Evolutionary conservation across 2,329 filamentous ascomycete species (phyloP), one percentile per base, ranked within the genome.

Genomic region (Colletotrichum higginsianum): DNA sequence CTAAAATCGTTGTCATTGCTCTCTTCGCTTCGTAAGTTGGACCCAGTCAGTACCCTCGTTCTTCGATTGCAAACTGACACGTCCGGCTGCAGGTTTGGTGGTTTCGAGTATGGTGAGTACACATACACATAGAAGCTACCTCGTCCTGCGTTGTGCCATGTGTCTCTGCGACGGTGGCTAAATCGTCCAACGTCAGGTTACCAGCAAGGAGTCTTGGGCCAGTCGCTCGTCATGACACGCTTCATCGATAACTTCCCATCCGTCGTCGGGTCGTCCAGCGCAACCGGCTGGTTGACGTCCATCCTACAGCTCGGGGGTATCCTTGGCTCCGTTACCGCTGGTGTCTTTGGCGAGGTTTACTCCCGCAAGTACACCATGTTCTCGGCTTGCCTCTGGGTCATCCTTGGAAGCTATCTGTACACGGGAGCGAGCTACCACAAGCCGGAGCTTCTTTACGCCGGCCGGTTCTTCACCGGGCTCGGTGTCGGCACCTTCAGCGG

Each of bases 311-410:
- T 87, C 0, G 85, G 85, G 4, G 85, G 85, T 73, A 84, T 85
- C n/a, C 62, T 86, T 5, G 86, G 86, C 2, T 85, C 85, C 2
- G 76, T 88, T 2, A 79, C 82, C 0, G 81, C 85, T 2, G 86
- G 86, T 70, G 81, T 87, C 9, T 79, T 87, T 4, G 82, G 84
- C 55, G 86, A 87, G 67, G 78, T 87, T 23, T 84, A 87, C 66
- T 85, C 83, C 0, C 79, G 86, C 52, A 88, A 87, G 74, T 85
- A 86, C 73, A 87, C 86, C 68, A 88, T 88, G 83, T 86, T 87
- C 72, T 80, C 78, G 12, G 86, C 84, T 2, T 86, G 83, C 71
- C 79, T 78, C 53, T 86, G 85, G 84, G 84, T 85, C 23, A 79
- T 85, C 3, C 76, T 85, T 16, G 84, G 84, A 3, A 83, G 79